Conservation (phyloP, 139 green algal species). For the Chlorella vulgaris region DNA sequence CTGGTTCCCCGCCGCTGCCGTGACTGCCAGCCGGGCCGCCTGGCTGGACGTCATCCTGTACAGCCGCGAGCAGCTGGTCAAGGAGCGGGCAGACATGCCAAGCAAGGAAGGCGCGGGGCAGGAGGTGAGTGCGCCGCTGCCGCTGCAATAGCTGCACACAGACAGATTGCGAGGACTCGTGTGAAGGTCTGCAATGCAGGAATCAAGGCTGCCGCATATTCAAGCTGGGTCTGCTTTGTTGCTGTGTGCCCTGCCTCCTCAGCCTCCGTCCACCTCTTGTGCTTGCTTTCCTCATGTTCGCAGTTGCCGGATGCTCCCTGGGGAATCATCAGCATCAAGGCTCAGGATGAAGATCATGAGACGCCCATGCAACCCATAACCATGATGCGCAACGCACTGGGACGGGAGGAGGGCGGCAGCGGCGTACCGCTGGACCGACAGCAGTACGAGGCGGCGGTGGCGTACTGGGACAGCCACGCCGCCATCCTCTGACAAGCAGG, state of each 20-base stretch:
- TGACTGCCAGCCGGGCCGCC: constrained; percentile 66
- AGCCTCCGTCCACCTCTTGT: not conserved
- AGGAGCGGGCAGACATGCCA: constrained; percentile 80
- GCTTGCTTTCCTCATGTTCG: not conserved
- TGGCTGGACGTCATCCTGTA: constrained; percentile 96
- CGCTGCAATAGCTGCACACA: too few species aligned
- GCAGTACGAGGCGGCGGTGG: constrained; percentile 75
- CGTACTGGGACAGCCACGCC: constrained; percentile 86
- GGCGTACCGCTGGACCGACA: constrained; percentile 81
- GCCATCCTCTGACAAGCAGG: constrained; percentile 67
- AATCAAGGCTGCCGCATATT: too few species aligned
- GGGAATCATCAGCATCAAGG: constrained; percentile 93
- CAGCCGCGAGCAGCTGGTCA: constrained; percentile 83
- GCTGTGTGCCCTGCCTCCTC: not conserved
- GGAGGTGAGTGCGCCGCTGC: not conserved
- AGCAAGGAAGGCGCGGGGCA: constrained; percentile 37
- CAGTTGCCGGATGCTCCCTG: constrained; percentile 75
- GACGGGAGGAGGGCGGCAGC: constrained; percentile 87
- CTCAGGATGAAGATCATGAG: constrained; percentile 84
- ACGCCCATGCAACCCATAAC: constrained; percentile 96
- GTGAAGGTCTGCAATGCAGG: not conserved
- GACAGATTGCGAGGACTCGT: too few species aligned
- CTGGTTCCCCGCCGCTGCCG: constrained; percentile 74
- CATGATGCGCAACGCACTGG: constrained; percentile 94
- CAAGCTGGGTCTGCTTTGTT: too few species aligned